Base-by-base conservation (phyloP, 768 basidiomycete genomes). In the Collybia sordida region DNA sequence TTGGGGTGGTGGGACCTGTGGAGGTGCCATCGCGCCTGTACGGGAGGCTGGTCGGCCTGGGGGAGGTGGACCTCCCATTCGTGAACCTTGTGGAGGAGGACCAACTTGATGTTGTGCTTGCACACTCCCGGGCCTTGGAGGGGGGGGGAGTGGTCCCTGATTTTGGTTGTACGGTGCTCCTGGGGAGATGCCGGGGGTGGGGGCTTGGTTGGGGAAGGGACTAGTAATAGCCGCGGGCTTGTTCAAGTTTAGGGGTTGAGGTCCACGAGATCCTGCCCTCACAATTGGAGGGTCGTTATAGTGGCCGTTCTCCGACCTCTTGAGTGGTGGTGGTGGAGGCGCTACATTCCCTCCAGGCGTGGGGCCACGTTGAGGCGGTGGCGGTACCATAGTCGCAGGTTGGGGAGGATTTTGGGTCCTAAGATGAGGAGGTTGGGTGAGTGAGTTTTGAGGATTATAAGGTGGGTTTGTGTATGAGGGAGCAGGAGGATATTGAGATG, bases 271-370 rank as follows among this genome's bases (percentile, higher is more conserved):
- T 15, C 78, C 64, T 7, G 71, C 62, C 14, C 72, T 56, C 11
- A 82, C 54, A 5, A 73, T 63, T 0, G 93, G 93, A 0, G 93
- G 84, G 66, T 98, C 95, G 59, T 98, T 98, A 93, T 94, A 98
- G 0, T 93, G 93, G 14, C 86, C 81, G 23, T 85, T 84, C 43
- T 87, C 88, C 23, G 72, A 71, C 37, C 84, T 81, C 24, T 37
- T 35, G 36, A 83, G 84, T 3, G 83, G 80, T 1, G 87, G 80
- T 1, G 81, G 76, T 42, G 72, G 68, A 40, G 77, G 72, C 1
- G 60, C 49, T 2, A 54, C 64, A 7, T 47, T 56, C 21, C 49
- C 52, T 8, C 59, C 55, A 23, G 65, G 59, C 0, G 65, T 61
- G 37, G 64, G 65, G 24, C 68, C 64, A 2, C 59, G 58, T 3